These are phyloP conservation scores for Pythium pyrilobum DNA, from an alignment of 352 stramenopile genomes.

Conservation along the genomic window DNA sequence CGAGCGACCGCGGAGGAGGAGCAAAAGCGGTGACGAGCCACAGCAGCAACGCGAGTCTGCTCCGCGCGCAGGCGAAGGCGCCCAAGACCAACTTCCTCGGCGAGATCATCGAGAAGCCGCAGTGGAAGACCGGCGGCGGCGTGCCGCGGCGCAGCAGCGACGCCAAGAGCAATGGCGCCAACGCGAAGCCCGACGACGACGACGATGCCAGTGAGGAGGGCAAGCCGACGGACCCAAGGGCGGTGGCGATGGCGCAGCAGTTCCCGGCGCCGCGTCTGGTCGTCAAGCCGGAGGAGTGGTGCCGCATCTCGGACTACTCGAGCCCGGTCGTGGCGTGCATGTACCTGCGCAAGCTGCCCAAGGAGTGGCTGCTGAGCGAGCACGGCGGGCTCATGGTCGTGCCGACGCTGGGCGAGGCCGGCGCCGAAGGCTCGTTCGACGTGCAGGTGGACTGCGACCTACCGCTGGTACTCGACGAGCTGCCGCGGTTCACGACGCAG, in stretches of 20 bases:
- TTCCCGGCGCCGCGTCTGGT: constrained; percentile 60
- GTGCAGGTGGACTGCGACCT: constrained; percentile 86
- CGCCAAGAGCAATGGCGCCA: neutral
- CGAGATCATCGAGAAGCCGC: constrained; percentile 47
- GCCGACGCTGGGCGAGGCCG: constrained; percentile 68
- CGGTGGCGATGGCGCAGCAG: neutral
- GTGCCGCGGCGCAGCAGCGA: constrained; percentile 5
- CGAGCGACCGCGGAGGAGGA: neutral
- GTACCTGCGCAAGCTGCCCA: constrained; percentile 57
- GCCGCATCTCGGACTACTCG: constrained; percentile 52
- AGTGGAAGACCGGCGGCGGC: constrained; percentile 26
- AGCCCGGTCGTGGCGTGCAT: constrained; percentile 48
- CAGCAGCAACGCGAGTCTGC: constrained; percentile 24
- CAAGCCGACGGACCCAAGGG: constrained; percentile 9
- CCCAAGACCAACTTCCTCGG: constrained; percentile 72
- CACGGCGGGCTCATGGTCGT: constrained; percentile 60
- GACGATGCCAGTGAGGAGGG: constrained; percentile 18
- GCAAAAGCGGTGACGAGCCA: neutral
- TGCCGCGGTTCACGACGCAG: constrained; percentile 59
- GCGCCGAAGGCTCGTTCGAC: constrained; percentile 69
- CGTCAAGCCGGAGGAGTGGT: constrained; percentile 75
- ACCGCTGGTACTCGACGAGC: constrained; percentile 52
- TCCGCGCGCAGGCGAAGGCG: constrained; percentile 37
- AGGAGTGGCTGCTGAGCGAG: constrained; percentile 52
- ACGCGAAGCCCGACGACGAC: neutral